Base-by-base conservation (phyloP, 176 grass and related monocot genomes). In the Aegilops longissima region DNA sequence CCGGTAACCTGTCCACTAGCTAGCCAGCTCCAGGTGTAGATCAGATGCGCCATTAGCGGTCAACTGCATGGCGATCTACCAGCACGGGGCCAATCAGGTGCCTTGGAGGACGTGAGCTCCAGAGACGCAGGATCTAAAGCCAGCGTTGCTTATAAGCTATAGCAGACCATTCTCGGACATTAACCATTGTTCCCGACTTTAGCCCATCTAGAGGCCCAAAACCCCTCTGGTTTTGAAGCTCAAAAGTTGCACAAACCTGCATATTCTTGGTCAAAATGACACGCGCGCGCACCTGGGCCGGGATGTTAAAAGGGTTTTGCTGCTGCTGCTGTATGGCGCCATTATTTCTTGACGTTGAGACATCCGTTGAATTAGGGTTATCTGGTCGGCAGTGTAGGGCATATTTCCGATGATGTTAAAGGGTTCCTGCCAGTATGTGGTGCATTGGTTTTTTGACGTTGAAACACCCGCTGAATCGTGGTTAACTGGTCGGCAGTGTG, bases 71-170 rank as follows among this genome's bases (percentile, higher is more conserved):
- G 23, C 25, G 3, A 47, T 73, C 70, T 9, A 74, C 9, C 56
- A 21, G 7, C 71, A 21, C n/a, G 47, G 72, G 47, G 47, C 73
- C 42, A 79, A 7, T 75, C 65, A 4, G 65, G 29, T 47, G 51
- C 81, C 33, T 21, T 21, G 77, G 42, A 66, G 69, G 68, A 63
- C 35, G 59, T 70, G 38, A 51, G n/a, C 77, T 81, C 88, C 82
- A 49, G 21, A 35, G 59, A 76, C 34, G 8, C 35, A 68, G 69
- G 77, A 85, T 89, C 83, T 61, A 35, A 35, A 35, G 12, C 35
- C 61, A 12, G 83, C 83, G 77, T 89, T 76, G 77, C 77, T 76
- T 89, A 74, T 66, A 85, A 85, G 83, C 51, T 54, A 54, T 54
- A 54, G 51, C 16, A 54, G 49, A 52, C 49, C 49, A 1, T 51